phyloP scores from a whole-genome alignment of 371 early-diverging fungal species.

The Sporodiniella umbellata region DNA sequence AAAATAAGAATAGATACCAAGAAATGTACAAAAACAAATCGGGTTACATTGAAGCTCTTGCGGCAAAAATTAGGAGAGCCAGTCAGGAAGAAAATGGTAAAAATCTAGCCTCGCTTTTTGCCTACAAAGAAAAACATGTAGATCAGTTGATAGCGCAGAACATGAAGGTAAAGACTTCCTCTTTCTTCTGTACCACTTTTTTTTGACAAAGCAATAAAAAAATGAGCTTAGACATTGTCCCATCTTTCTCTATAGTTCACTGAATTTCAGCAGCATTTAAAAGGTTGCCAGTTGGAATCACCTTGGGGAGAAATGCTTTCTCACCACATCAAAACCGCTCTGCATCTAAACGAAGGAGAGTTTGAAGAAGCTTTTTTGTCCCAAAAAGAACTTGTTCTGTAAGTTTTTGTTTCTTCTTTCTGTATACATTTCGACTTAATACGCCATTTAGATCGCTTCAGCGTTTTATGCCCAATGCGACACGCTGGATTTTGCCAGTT shows the following conservation, averaged over 20 bases:
- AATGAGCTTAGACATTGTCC: no score
- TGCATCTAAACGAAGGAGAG: conserved; percentile 27
- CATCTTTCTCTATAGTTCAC: not conserved
- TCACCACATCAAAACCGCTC: conserved; percentile 43
- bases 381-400: conserved; percentile 54
- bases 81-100: conserved; percentile 26
- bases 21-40: not conserved
- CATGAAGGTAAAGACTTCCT: conserved; percentile 10
- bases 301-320: conserved; percentile 55
- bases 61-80: conserved; percentile 12
- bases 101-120: conserved; percentile 18
- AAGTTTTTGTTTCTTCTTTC: conserved; percentile 16
- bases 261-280: not conserved
- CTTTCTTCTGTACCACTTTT: not conserved
- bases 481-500: conserved; percentile 51
- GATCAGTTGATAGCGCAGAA: conserved; percentile 14
- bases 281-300: conserved; percentile 6
- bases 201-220: not conserved
- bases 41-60: conserved; percentile 11
- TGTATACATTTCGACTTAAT: conserved; percentile 4
- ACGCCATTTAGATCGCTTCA: conserved; percentile 41
- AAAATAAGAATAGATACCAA: no score
- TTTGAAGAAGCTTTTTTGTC: conserved; percentile 49
- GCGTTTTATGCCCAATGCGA: conserved; percentile 34
- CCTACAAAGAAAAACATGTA: conserved; percentile 20